Conservation (phyloP, 1,284 basidiomycete genomes). For the Ustilago cynodontis region DNA sequence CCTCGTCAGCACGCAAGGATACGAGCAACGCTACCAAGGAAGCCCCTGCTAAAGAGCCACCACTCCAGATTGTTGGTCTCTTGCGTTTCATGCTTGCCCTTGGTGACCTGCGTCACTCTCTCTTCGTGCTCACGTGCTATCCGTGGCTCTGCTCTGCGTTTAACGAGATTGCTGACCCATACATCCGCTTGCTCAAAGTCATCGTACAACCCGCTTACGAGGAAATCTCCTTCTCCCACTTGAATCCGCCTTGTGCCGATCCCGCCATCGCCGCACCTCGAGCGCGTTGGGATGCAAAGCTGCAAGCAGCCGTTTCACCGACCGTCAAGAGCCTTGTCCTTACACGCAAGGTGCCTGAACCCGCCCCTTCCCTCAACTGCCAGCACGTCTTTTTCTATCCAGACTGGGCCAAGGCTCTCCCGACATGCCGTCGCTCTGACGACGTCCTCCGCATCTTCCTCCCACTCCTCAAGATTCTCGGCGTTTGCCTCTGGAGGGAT, state of each 20-base stretch:
- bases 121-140: slow-evolving; percentile 83
- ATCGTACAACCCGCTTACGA: slow-evolving; percentile 63
- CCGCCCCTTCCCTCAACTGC: slow-evolving; percentile 36
- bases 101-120: slow-evolving; percentile 82
- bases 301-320: slow-evolving; percentile 22
- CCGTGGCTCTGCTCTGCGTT: slow-evolving; percentile 85
- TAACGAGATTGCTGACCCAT: slow-evolving; percentile 84
- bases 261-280: slow-evolving; percentile 69
- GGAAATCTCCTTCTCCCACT: slow-evolving; percentile 69
- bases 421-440: slow-evolving; percentile 36
- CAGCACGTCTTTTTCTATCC: slow-evolving; percentile 64
- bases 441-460: slow-evolving; percentile 51
- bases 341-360: slow-evolving; percentile 63
- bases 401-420: slow-evolving; percentile 55
- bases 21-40: slow-evolving; percentile 71
- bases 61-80: slow-evolving; percentile 86
- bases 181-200: slow-evolving; percentile 64
- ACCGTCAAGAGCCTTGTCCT: slow-evolving; percentile 38
- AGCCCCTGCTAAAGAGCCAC: slow-evolving; percentile 72
- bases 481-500: slow-evolving; percentile 56
- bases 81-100: slow-evolving; percentile 85
- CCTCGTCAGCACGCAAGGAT: slow-evolving; percentile 44
- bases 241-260: slow-evolving; percentile 74
- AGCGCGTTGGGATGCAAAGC: slow-evolving; percentile 67
- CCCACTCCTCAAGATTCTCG: slow-evolving; percentile 64